phyloP scores from a whole-genome alignment of 805 yeast species.

The Pichia deserticola region DNA sequence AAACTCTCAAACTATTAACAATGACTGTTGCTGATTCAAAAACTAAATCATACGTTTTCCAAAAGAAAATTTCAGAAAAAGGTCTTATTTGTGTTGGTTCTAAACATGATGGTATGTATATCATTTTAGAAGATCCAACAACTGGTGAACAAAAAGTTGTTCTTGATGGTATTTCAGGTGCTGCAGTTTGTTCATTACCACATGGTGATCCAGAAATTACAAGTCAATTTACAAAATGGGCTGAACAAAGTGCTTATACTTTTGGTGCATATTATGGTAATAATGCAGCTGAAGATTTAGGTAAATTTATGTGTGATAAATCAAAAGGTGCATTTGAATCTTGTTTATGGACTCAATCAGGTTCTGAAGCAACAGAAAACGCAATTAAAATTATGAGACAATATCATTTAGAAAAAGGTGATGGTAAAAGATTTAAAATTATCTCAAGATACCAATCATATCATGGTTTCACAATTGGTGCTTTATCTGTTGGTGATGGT shows the following conservation, averaged over 20 bases:
- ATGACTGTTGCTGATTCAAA: slow-evolving; percentile 13
- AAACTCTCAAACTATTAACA: background rate
- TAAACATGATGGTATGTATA: slow-evolving; percentile 34
- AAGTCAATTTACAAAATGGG: slow-evolving; percentile 30
- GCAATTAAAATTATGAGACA: slow-evolving; percentile 63
- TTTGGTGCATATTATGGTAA: slow-evolving; percentile 28
- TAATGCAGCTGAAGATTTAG: slow-evolving; percentile 34
- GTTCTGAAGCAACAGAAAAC: slow-evolving; percentile 77
- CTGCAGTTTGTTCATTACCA: slow-evolving; percentile 43
- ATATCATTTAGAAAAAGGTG: slow-evolving; percentile 37
- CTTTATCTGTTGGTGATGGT: slow-evolving; percentile 35
- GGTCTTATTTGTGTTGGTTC: slow-evolving; percentile 35
- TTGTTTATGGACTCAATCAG: slow-evolving; percentile 51
- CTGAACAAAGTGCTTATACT: slow-evolving; percentile 29
- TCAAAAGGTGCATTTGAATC: slow-evolving; percentile 33
- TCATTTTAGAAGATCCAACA: slow-evolving; percentile 34
- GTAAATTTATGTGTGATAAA: slow-evolving; percentile 35
- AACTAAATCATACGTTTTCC: slow-evolving; percentile 34
- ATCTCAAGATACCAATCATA: slow-evolving; percentile 40
- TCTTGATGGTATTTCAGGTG: slow-evolving; percentile 40
- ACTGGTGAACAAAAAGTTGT: slow-evolving; percentile 29
- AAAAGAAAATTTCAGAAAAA: slow-evolving; percentile 31
- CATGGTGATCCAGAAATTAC: slow-evolving; percentile 34
- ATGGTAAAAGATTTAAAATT: slow-evolving; percentile 33
- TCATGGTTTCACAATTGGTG: slow-evolving; percentile 45